These are phyloP conservation scores for Geotrichum europaeum DNA, from an alignment of 1,139 yeast species.

Conservation along the genomic window DNA sequence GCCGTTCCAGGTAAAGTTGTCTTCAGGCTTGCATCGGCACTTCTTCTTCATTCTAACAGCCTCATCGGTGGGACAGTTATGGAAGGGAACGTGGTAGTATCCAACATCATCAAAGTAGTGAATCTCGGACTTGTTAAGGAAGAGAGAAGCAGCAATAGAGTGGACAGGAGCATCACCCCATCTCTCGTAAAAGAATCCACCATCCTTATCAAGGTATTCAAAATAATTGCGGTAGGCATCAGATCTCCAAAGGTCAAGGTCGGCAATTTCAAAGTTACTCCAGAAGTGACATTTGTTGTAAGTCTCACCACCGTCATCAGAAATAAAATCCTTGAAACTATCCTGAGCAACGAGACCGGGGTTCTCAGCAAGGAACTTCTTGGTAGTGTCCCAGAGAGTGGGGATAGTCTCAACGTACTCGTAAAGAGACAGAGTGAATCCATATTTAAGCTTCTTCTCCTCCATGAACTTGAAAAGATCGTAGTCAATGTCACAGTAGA, in stretches of 20 bases:
- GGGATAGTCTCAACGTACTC: constrained; percentile 78
- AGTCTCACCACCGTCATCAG: constrained; percentile 57
- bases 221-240: constrained; percentile 64
- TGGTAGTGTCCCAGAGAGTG: constrained; percentile 75
- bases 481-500: constrained; percentile 75
- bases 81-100: constrained; percentile 76
- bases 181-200: constrained; percentile 88
- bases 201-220: constrained; percentile 62
- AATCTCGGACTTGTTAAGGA: constrained; percentile 57
- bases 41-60: constrained; percentile 40
- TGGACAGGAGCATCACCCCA: constrained; percentile 98
- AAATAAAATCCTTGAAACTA: constrained; percentile 63
- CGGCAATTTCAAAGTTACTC: constrained; percentile 87
- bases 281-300: constrained; percentile 87
- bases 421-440: constrained; percentile 77
- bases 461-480: constrained; percentile 82
- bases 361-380: constrained; percentile 54
- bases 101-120: constrained; percentile 82
- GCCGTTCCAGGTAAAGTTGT: constrained; percentile 81
- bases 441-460: constrained; percentile 66
- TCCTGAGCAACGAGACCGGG: constrained; percentile 54
- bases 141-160: constrained; percentile 68
- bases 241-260: constrained; percentile 68
- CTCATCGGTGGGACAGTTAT: constrained; percentile 57
- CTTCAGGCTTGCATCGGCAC: constrained; percentile 48